Evolutionary conservation across 257 asterid genomes (phyloP).

Genomic region (Jasminum sambac): DNA sequence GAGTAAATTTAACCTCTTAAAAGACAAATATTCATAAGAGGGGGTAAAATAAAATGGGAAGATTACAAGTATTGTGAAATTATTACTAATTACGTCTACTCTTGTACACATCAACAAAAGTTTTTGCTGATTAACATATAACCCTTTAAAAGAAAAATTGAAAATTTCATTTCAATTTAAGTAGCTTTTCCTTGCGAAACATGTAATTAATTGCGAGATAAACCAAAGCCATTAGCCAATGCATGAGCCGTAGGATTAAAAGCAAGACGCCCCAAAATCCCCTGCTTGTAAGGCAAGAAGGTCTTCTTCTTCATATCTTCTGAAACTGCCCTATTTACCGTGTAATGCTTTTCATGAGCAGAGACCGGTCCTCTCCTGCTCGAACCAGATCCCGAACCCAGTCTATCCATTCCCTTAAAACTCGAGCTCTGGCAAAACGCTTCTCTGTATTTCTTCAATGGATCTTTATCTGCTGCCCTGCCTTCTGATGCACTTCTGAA

Average conservation of each 20-base stretch:
- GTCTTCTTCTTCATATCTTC: constrained; percentile 75
- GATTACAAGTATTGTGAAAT: no score
- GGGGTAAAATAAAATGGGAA: no score
- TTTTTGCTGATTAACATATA: no score
- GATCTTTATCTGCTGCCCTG: constrained; percentile 45
- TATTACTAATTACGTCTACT: no score
- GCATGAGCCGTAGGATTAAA: constrained; percentile 68
- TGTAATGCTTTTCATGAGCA: constrained; percentile 78
- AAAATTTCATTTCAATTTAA: no score
- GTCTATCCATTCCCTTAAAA: constrained; percentile 12
- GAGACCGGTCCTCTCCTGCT: constrained; percentile 50
- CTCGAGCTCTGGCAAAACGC: constrained; percentile 22
- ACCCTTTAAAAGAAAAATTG: no score
- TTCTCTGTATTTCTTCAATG: constrained; percentile 44
- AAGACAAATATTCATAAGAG: no score
- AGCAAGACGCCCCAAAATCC: constrained; percentile 63
- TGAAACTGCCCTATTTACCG: constrained; percentile 66
- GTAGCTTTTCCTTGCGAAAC: no score
- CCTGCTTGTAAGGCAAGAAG: constrained; percentile 78
- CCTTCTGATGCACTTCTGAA: constrained; percentile 58
- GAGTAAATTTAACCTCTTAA: no score
- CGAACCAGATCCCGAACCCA: constrained; percentile 28
- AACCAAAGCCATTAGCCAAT: constrained; percentile 68
- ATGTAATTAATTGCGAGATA: constrained; percentile 49
- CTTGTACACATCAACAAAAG: no score